Percentiles rank a stretch among this genome's conserved stretches.
Conservation (phyloP, 805 yeast genomes). For the Saccharomycopsis sp. region DNA sequence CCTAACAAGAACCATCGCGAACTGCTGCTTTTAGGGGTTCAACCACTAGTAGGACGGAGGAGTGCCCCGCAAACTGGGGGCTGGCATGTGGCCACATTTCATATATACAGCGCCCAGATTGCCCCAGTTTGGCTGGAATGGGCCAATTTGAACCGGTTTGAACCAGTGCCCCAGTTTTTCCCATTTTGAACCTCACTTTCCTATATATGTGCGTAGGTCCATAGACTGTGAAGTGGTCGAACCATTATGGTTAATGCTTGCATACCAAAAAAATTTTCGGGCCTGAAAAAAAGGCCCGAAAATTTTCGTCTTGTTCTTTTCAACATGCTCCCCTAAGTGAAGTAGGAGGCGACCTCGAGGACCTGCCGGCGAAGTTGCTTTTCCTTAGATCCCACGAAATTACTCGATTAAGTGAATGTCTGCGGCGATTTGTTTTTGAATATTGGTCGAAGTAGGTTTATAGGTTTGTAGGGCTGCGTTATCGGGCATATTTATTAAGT, state of each 20-base stretch:
- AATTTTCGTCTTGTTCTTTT: background rate
- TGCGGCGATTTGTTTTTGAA: background rate
- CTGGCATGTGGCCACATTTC: background rate
- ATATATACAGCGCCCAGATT: no score
- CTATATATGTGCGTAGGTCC: no score
- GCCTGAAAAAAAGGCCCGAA: background rate
- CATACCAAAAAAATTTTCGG: background rate
- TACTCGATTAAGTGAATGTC: background rate
- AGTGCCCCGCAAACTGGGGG: background rate
- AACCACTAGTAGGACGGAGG: background rate
- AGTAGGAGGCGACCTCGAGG: slow-evolving; percentile 10
- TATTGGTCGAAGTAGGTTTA: no score
- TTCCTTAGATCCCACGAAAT: background rate
- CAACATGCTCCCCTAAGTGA: slow-evolving; percentile 17
- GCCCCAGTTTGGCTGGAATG: no score
- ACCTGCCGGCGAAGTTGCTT: background rate
- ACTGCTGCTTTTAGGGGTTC: slow-evolving; percentile 13
- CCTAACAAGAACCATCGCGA: slow-evolving; percentile 7
- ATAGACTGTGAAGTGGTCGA: no score
- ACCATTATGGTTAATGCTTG: background rate
- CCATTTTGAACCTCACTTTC: no score
- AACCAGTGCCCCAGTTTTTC: no score
- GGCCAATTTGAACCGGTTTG: no score
- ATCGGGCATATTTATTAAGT: no score
- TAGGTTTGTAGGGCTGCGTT: no score